Evolutionary conservation across 352 stramenopile genomes (phyloP), one percentile per base, ranked within the genome.

Genomic region (Phytophthora citricola): DNA sequence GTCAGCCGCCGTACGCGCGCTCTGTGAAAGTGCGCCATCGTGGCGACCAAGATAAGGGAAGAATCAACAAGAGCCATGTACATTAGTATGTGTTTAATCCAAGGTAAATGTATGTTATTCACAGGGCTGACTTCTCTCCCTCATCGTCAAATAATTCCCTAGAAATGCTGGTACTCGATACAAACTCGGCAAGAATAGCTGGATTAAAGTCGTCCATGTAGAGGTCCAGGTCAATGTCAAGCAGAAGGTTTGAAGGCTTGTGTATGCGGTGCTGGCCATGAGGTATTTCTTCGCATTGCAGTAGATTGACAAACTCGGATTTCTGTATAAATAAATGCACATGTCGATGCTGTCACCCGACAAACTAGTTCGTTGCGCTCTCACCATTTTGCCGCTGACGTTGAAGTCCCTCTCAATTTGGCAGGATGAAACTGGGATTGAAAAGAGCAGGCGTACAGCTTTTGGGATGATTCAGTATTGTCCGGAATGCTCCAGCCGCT

Each of bases 351-450:
- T 70, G 34, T 60, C 29, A 31, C 44, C 39, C 4, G 47, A 40
- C 12, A 68, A 36, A 17, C 24, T 51, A 2, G 26, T 62, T 20
- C 60, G 51, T 46, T 68, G 57, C 1, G 27, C 27, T 9, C 20
- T 14, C 12, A 52, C 47, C 50, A 63, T 57, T 24, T 43, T 20
- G 32, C 44, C 60, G 15, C 47, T 61, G 9, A 70, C 55, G 54
- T 40, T 27, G 26, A 70, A 66, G 27, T 70, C 63, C 12, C 63
- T 36, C 26, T 68, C 60, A 17, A 68, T 68, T 15, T 68, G 14
- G 26, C 43, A 68, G 0, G 51, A 62, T 3, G 60, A 58, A 4
- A 27, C 12, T 27, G 43, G 51, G 32, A 62, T 68, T 5, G 60
- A 5, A 5, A 58, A 56, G 4, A 63, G 32, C 15, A 57, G 26